Evolutionary conservation across 2,329 filamentous ascomycete species (phyloP).

Genomic region (Hymenoscyphus fructigenus): DNA sequence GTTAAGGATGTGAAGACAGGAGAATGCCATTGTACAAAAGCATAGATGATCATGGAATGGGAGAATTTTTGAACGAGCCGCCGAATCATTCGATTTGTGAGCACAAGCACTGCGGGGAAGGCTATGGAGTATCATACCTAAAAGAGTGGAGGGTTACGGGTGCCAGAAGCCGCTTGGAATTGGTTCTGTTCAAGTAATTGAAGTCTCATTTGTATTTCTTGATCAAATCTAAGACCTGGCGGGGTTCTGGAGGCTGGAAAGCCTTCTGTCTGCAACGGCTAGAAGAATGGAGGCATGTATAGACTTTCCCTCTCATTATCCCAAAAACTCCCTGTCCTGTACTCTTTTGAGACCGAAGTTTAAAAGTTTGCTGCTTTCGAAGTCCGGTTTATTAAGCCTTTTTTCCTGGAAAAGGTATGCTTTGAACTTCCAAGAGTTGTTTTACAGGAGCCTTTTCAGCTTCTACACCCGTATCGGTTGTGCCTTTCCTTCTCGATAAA

Average conservation of each 20-base stretch:
- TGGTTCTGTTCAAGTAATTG: background rate
- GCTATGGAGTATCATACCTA: background rate
- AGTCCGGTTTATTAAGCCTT: no score
- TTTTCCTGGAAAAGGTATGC: no score
- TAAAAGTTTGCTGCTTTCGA: no score
- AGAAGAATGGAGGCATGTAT: no score
- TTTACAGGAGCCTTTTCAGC: no score
- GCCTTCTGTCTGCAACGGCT: no score
- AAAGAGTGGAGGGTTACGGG: background rate
- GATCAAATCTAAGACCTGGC: background rate
- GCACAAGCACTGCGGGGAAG: background rate
- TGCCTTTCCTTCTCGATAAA: no score
- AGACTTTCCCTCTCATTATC: no score
- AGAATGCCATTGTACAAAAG: slow-evolving; percentile 32
- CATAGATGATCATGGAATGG: slow-evolving; percentile 18
- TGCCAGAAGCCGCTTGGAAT: background rate
- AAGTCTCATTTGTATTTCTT: background rate
- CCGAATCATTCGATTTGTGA: background rate
- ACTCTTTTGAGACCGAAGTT: no score
- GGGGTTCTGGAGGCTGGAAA: background rate
- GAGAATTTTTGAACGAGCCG: slow-evolving; percentile 6
- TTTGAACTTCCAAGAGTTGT: no score
- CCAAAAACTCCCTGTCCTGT: no score
- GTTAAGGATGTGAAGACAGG: slow-evolving; percentile 6
- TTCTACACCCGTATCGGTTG: no score